Evolutionary conservation across 139 green algal species (phyloP).

Genomic region (Picochlorum sp.): DNA sequence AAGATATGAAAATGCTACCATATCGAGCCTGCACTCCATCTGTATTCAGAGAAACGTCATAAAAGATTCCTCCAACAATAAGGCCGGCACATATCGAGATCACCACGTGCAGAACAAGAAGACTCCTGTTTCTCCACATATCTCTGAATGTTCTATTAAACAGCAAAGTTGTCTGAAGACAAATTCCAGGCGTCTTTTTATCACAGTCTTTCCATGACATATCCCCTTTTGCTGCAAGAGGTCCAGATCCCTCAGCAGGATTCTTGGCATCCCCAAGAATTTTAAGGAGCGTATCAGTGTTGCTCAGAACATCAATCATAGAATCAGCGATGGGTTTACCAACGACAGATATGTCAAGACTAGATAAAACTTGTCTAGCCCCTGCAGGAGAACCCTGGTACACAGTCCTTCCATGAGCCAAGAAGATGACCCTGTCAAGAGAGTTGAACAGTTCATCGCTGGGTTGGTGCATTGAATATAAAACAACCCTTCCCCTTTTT

Average conservation of each 20-base stretch:
- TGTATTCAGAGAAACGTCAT: constrained; percentile 30
- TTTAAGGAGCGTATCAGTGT: constrained; percentile 15
- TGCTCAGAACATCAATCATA: constrained; percentile 29
- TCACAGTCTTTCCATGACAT: neutral
- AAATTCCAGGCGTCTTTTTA: neutral
- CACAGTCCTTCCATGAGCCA: constrained; percentile 40
- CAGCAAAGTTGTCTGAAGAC: constrained; percentile 47
- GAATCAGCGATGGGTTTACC: constrained; percentile 28
- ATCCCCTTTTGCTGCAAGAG: neutral
- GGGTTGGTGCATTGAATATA: constrained; percentile 67
- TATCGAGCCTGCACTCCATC: constrained; percentile 49
- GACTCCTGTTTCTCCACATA: constrained; percentile 53
- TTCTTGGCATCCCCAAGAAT: neutral
- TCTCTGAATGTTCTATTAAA: constrained; percentile 51
- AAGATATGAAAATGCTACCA: constrained; percentile 63
- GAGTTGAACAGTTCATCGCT: constrained; percentile 43
- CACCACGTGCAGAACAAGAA: constrained; percentile 47
- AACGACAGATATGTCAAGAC: constrained; percentile 22
- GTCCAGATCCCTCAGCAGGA: neutral
- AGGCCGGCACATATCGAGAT: constrained; percentile 44
- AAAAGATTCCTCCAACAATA: constrained; percentile 54
- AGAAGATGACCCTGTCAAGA: constrained; percentile 51
- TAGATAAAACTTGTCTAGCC: constrained; percentile 12
- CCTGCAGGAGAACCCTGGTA: constrained; percentile 30
- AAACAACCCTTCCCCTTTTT: constrained; percentile 41